Evolutionary conservation across 2,329 filamentous ascomycete genomes (phyloP).

Genomic region (Diaporthe helianthi): DNA sequence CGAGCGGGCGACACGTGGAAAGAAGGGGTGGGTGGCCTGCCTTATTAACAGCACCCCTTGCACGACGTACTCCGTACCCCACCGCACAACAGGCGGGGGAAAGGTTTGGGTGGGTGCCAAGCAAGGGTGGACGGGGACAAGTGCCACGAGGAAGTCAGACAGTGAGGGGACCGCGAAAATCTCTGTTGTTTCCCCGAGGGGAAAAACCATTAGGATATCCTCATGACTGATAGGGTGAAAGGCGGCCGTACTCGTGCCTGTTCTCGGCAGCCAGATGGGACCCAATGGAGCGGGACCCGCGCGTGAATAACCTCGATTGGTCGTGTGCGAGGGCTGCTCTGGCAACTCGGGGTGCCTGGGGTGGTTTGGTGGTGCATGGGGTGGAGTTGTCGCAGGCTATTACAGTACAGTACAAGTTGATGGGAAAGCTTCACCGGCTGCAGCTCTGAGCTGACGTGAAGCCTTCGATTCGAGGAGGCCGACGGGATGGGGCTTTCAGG

Average conservation of each 20-base stretch:
- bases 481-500: slow-evolving; percentile 28
- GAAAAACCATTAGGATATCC: slow-evolving; percentile 6
- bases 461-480: slow-evolving; percentile 28
- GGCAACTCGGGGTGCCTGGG: slow-evolving; percentile 15
- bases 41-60: slow-evolving; percentile 7
- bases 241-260: slow-evolving; percentile 10
- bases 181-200: background rate
- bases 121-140: background rate
- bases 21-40: background rate
- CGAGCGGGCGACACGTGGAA: slow-evolving; percentile 21
- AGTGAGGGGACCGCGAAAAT: slow-evolving; percentile 3
- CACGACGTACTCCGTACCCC: background rate
- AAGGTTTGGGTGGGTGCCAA: too few species aligned
- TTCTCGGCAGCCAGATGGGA: slow-evolving; percentile 3
- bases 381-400: slow-evolving; percentile 52
- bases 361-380: too few species aligned
- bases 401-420: too few species aligned
- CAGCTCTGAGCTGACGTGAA: slow-evolving; percentile 32
- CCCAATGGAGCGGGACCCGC: slow-evolving; percentile 15
- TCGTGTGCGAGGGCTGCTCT: background rate
- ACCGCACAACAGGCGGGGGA: slow-evolving; percentile 6
- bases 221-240: slow-evolving; percentile 24
- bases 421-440: slow-evolving; percentile 36
- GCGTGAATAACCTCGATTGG: slow-evolving; percentile 14
- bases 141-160: background rate